Evolutionary conservation across 225 moss, liverwort and hornwort genomes (phyloP).

Genomic region (Physcomitrellopsis africana): DNA sequence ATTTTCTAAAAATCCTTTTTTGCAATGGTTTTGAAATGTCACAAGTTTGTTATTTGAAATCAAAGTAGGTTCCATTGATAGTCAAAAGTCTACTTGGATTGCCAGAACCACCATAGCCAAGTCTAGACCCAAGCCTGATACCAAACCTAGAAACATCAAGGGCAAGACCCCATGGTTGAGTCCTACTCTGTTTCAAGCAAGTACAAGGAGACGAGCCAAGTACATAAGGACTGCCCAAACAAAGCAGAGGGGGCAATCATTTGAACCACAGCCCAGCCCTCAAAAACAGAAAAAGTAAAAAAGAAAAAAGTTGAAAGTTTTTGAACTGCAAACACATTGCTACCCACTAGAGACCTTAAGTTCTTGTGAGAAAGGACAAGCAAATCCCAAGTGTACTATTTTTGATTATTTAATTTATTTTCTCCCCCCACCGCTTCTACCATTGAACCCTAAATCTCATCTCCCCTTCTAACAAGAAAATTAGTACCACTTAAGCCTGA

Average conservation of each 20-base stretch:
- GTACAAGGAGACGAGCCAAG: neutral
- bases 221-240: constrained; percentile 25
- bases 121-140: neutral
- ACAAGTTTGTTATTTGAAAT: no score
- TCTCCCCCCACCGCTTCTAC: neutral
- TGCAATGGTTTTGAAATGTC: no score
- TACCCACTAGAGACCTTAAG: no score
- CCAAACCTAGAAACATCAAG: neutral
- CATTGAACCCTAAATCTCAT: neutral
- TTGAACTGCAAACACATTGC: no score
- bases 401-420: no score
- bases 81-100: no score
- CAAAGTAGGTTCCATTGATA: no score
- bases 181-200: constrained; percentile 24
- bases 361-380: constrained; percentile 6
- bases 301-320: no score
- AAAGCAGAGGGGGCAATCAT: constrained; percentile 34
- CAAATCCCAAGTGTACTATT: neutral
- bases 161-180: constrained; percentile 11
- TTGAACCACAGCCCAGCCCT: constrained; percentile 37
- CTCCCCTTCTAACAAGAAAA: constrained; percentile 43
- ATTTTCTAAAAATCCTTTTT: no score
- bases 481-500: constrained; percentile 45
- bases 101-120: no score
- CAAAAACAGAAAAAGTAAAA: no score